Evolutionary conservation across 2,329 filamentous ascomycete species (phyloP), one percentile per base, ranked within the genome.

Genomic region (Verticillium nonalfalfae): DNA sequence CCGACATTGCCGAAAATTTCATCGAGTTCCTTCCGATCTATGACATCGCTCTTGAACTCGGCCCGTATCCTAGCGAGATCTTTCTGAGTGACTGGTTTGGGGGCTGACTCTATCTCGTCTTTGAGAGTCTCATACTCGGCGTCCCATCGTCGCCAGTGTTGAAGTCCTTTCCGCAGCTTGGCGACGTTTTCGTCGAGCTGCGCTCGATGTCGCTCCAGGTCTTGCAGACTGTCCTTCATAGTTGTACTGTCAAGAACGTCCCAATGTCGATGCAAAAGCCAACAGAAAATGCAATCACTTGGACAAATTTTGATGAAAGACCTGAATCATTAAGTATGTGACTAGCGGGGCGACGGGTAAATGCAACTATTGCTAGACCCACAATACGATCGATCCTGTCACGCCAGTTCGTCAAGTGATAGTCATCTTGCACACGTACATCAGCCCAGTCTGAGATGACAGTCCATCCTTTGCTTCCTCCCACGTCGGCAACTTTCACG

Each of bases 141-240:
- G 72, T 96, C 93, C 85, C 91, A 96, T 60, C 88, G 88, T 66
- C 91, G 90, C 94, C 94, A 99, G 77, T 96, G 89, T 64, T 87
- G 86, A 59, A 98, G 81, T 7, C 90, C 88, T 69, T 89, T 86
- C 60, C 85, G 85, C 21, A 98, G 83, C 72, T 91, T 86, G 58
- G 81, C 77, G 56, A 96, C 83, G 66, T 89, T 92, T 40, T 86
- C 83, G 73, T 97, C 91, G 7, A 98, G 86, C 63, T 87, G 82
- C 66, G 84, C 79, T 15, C 91, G 85, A 70, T 94, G 90, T 64
- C 84, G 84, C 73, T 96, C 92, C 52, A 96, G 82, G 69, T 88
- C 84, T 55, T 85, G 77, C 58, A 93, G 81, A 60, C 81, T 81
- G 66, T 85, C 80, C 66, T 74, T 77, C 58, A 68, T 67, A 54